Conservation (phyloP, 768 basidiomycete genomes). For the Tulasnella sp. region DNA sequence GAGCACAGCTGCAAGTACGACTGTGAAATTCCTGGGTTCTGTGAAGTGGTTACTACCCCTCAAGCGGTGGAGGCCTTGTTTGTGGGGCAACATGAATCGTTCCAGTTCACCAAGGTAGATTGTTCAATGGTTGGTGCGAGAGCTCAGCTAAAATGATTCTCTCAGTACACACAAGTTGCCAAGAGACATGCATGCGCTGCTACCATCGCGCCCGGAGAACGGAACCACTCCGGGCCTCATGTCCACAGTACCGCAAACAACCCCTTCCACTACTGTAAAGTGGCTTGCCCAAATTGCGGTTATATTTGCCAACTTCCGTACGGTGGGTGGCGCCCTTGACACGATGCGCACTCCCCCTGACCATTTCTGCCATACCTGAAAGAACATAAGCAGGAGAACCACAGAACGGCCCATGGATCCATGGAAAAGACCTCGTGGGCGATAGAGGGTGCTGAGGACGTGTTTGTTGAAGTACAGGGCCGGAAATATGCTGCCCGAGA, state of each 20-base stretch:
- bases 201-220: slow-evolving; percentile 35
- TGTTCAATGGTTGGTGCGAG: neutral
- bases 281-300: slow-evolving; percentile 42
- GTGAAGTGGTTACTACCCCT: slow-evolving; percentile 48
- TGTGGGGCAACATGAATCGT: slow-evolving; percentile 47
- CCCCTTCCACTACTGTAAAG: slow-evolving; percentile 47
- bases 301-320: slow-evolving; percentile 50
- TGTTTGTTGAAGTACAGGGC: slow-evolving; percentile 43
- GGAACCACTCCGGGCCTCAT: slow-evolving; percentile 39
- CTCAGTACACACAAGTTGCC: slow-evolving; percentile 31
- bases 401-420: slow-evolving; percentile 53
- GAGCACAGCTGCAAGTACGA: slow-evolving; percentile 37
- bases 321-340: slow-evolving; percentile 29
- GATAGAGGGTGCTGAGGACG: slow-evolving; percentile 42
- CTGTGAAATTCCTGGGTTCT: slow-evolving; percentile 41
- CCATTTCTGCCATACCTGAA: neutral
- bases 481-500: slow-evolving; percentile 31
- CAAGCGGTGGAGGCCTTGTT: slow-evolving; percentile 54
- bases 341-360: neutral
- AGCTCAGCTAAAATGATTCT: neutral
- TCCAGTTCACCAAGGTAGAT: slow-evolving; percentile 52
- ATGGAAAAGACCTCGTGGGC: slow-evolving; percentile 52
- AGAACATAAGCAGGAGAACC: slow-evolving; percentile 52
- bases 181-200: slow-evolving; percentile 43
- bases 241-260: slow-evolving; percentile 36